Conservation (phyloP, 768 basidiomycete genomes). For the Lentinula edodes region DNA sequence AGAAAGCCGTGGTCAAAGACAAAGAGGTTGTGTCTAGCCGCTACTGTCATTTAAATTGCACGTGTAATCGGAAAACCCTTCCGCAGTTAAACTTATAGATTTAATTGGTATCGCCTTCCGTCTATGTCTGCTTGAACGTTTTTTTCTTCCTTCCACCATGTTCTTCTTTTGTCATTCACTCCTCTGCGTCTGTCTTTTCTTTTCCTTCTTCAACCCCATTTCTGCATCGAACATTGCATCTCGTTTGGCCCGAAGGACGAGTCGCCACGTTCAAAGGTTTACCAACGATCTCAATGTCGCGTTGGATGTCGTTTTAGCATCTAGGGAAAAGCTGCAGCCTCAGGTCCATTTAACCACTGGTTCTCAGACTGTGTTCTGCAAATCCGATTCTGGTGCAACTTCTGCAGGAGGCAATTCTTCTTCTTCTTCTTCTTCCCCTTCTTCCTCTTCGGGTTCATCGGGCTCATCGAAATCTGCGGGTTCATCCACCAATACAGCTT, state of each 20-base stretch:
- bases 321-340: background rate
- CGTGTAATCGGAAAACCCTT: too few relatives aligned
- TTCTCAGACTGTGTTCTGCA: background rate
- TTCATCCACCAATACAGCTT: background rate
- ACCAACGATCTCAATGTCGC: slow-evolving; percentile 1
- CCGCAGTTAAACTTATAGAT: background rate
- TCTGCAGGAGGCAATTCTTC: background rate
- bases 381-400: background rate
- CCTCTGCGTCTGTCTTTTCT: background rate
- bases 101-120: too few relatives aligned
- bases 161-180: background rate
- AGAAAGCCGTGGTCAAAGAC: too few relatives aligned
- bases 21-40: too few relatives aligned
- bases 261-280: background rate
- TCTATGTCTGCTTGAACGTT: background rate
- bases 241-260: background rate
- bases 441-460: background rate
- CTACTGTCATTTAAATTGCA: too few relatives aligned
- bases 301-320: background rate
- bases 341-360: background rate
- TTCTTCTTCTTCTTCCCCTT: background rate
- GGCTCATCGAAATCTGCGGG: background rate
- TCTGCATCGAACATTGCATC: background rate
- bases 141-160: slow-evolving; percentile 1
- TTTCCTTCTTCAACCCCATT: background rate